A percentile compares a stretch with the other conserved stretches of the same genome.
These are phyloP conservation scores for Aleurites moluccanus DNA, from an alignment of 441 rosid species.

Conservation along the genomic window DNA sequence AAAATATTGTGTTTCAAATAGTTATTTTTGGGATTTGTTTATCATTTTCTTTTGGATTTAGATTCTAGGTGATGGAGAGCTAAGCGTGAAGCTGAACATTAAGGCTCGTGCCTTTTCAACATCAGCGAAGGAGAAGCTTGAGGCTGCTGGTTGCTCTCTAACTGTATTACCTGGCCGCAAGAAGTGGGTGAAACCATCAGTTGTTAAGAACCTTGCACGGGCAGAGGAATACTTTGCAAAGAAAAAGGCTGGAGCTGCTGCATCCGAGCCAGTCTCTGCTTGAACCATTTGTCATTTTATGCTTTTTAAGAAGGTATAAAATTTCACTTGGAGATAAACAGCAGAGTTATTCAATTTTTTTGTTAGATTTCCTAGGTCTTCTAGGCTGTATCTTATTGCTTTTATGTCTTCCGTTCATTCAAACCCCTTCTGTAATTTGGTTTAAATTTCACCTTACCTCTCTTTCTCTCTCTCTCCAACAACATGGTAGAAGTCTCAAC, in stretches of 20 bases:
- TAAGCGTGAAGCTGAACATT: slow-evolving; percentile 63
- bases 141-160: slow-evolving; percentile 77
- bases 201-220: slow-evolving; percentile 74
- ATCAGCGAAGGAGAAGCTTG: slow-evolving; percentile 85
- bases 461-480: too few species aligned
- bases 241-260: slow-evolving; percentile 65
- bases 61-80: slow-evolving; percentile 82
- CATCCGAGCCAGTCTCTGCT: slow-evolving; percentile 47
- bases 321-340: not conserved
- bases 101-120: slow-evolving; percentile 79
- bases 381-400: too few species aligned
- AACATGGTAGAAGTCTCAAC: not conserved
- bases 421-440: slow-evolving; percentile 12
- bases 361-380: not conserved
- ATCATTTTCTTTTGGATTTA: slow-evolving; percentile 25
- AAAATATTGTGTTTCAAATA: not conserved
- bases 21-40: not conserved
- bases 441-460: not conserved
- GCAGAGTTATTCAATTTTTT: not conserved
- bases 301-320: slow-evolving; percentile 3
- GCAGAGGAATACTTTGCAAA: slow-evolving; percentile 89
- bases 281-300: slow-evolving; percentile 19
- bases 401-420: slow-evolving; percentile 1
- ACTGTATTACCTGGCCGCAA: slow-evolving; percentile 75
- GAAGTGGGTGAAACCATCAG: slow-evolving; percentile 89